These are phyloP conservation scores for Arabis alpina DNA, from an alignment of 345 rosid genomes.

Conservation along the genomic window DNA sequence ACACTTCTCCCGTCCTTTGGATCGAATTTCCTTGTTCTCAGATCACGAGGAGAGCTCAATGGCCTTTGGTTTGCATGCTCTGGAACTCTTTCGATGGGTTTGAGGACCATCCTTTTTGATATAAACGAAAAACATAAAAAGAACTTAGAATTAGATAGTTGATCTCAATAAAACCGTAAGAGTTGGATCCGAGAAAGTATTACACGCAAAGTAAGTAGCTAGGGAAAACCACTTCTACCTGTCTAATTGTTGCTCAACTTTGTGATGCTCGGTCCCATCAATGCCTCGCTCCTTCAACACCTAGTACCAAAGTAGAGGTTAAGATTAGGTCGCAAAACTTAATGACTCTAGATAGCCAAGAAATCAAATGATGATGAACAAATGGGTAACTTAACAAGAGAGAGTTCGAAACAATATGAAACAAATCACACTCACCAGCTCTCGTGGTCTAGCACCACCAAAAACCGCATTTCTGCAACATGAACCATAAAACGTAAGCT, in stretches of 20 bases:
- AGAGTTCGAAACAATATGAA: conserved; percentile 25
- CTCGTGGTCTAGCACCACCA: conserved; percentile 90
- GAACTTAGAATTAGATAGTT: conserved; percentile 10
- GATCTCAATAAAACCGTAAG: conserved; percentile 9
- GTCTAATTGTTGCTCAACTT: conserved; percentile 53
- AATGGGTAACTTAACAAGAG: conserved; percentile 7
- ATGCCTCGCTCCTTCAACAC: conserved; percentile 76
- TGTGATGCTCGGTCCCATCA: conserved; percentile 52
- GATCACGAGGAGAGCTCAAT: conserved; percentile 48
- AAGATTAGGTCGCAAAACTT: conserved; percentile 27
- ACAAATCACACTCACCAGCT: conserved; percentile 59
- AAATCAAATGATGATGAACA: conserved; percentile 16
- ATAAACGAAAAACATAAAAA: neutral
- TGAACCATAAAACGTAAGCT: conserved; percentile 28
- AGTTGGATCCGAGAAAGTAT: conserved; percentile 4
- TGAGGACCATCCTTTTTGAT: conserved; percentile 53
- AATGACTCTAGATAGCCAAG: conserved; percentile 2
- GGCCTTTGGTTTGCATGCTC: conserved; percentile 50
- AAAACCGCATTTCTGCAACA: conserved; percentile 68
- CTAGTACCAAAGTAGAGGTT: conserved; percentile 42
- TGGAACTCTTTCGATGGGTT: conserved; percentile 50
- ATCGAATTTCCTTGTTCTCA: conserved; percentile 54
- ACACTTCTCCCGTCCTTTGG: conserved; percentile 53
- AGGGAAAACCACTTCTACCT: conserved; percentile 45
- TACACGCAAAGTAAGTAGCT: neutral